Conservation (phyloP, 306 rosid genomes). For the Abrus pulchellus region DNA sequence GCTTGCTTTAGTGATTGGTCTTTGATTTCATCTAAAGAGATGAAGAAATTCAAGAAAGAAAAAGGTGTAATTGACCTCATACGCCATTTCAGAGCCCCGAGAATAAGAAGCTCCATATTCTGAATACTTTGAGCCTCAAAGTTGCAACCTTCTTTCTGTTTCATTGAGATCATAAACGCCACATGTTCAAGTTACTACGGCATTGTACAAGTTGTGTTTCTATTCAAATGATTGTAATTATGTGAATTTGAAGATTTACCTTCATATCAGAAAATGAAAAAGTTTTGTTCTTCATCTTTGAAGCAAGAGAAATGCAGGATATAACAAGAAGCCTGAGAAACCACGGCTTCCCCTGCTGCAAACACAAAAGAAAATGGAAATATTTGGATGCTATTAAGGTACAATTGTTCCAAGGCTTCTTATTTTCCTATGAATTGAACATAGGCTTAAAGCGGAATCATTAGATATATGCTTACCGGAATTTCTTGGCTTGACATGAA, state of each 20-base stretch:
- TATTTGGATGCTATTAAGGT: background rate
- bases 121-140: constrained; percentile 61
- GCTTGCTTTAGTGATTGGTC: constrained; percentile 55
- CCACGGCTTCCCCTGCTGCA: constrained; percentile 72
- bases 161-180: constrained; percentile 25
- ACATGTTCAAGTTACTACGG: background rate
- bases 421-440: background rate
- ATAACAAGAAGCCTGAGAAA: constrained; percentile 58
- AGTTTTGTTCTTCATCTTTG: constrained; percentile 72
- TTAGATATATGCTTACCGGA: constrained; percentile 57
- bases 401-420: constrained; percentile 2
- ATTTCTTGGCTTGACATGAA: constrained; percentile 66
- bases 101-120: constrained; percentile 77
- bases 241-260: constrained; percentile 50
- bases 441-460: background rate
- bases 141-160: constrained; percentile 62
- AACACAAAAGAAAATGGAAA: constrained; percentile 15
- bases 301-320: constrained; percentile 73
- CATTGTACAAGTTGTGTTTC: background rate
- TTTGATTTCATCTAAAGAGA: constrained; percentile 56
- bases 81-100: constrained; percentile 75
- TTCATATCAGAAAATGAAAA: constrained; percentile 54
- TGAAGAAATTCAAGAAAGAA: constrained; percentile 68
- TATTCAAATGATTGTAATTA: background rate
- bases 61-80: constrained; percentile 85